Base-by-base conservation (phyloP, 2,329 filamentous ascomycete species). In the Ophiostoma ips region DNA sequence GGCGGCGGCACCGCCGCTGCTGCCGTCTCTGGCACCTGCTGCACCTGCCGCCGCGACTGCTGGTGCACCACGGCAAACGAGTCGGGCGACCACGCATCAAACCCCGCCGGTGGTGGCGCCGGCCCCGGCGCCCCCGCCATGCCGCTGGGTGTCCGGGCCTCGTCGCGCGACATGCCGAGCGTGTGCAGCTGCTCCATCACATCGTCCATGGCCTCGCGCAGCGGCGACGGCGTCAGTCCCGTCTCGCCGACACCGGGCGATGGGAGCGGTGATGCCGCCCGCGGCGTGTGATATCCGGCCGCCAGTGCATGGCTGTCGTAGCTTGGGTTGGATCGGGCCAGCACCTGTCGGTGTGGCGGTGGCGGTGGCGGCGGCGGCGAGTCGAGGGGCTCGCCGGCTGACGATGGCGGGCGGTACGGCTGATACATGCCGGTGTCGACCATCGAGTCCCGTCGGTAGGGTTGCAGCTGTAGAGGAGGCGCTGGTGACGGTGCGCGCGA, bases 141-240 rank as follows among this genome's bases (percentile, higher is more conserved):
- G 9, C 9, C 24, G 4, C n/a, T 24, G 1, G 78, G 73, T 28
- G 76, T 73, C 31, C 49, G 33, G 16, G 50, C 19, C 59, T 55
- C 71, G 19, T 73, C 68, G 50, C 74, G 73, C 38, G 76, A 70
- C 58, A 82, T 71, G 16, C 83, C 83, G 71, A 98, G 86, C 53
- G 89, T 88, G 61, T 94, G 83, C 40, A 98, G 67, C 50, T 92
- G 94, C 56, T 92, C 87, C 79, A 96, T 95, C 4, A 98, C 89
- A 64, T 94, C 90, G 61, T 96, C 90, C 88, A 98, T 98, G 1
- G 92, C 92, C 63, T 89, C 87, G 52, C 92, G 77, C 3, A 98
- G 69, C 0, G 92, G 92, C 2, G 92, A 96, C 1, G 92, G 92
- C 0, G 92, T 98, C 63, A 86, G 70, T 1, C 79, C 80, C 41